Evolutionary conservation across 164 flowering plant species (phyloP), one percentile per base, ranked within the genome.

Genomic region (Sedum album): DNA sequence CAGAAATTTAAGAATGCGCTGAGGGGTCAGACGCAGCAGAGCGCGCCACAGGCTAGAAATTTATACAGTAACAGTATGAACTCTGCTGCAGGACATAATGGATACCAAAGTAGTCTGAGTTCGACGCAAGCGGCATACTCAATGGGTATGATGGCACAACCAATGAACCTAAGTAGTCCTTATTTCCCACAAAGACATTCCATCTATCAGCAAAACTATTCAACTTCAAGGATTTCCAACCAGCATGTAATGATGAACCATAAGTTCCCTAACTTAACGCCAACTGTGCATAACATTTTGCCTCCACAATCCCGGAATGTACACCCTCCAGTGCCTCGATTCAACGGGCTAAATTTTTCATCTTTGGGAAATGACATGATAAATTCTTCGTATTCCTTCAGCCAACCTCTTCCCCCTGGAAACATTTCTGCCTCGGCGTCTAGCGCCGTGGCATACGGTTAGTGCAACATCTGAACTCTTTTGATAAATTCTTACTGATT

Each of bases 1-100:
- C 31, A 57, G 62, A 57, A 57, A 57, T 57, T 57, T 28, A 57
- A 57, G 62, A 57, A 57, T 30, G 33, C 62, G 20, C 4, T 26
- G 33, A 57, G 31, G 1, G 60, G 30, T 0, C 60, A 26, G 31
- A 20, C 18, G 7, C 62, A 57, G 31, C 10, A 41, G 14, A 57
- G 57, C 57, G 28, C 57, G 28, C 61, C 14, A 3, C 61, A 25
- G 5, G 31, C 20, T 33, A 28, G 62, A 28, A 57, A 57, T 28
- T 30, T 2, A 25, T 55, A 23, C 60, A 55, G 31, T 26, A 55
- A 26, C 30, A n/a, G 25, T n/a, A 15, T 55, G 31, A 55, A 55
- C 11, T 57, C 33, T 30, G 33, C 62, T 14, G 62, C 33, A 26
- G 33, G 62, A 3, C 62, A 28, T 33, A 26, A 11, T 11, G 23